These are phyloP conservation scores for Plasmopara halstedii DNA, from an alignment of 352 stramenopile genomes.

Conservation along the genomic window DNA sequence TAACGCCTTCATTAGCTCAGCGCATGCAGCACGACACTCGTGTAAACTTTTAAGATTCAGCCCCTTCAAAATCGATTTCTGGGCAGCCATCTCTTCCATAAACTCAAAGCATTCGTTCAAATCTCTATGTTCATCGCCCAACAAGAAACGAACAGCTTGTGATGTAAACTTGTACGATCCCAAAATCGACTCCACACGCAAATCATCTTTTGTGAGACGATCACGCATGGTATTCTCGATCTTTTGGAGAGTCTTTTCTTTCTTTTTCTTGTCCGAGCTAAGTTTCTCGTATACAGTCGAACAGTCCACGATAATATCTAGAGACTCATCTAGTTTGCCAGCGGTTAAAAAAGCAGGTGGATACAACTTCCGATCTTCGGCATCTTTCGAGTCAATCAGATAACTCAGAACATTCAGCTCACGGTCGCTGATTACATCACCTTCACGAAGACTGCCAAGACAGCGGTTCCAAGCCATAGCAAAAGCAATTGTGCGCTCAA, in stretches of 20 bases:
- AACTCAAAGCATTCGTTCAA: constrained; percentile 81
- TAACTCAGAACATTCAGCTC: constrained; percentile 84
- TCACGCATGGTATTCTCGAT: constrained; percentile 82
- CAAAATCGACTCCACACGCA: constrained; percentile 73
- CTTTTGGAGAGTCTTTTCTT: constrained; percentile 82
- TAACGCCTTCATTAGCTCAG: constrained; percentile 82
- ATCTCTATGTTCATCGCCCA: constrained; percentile 80
- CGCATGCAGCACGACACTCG: constrained; percentile 51
- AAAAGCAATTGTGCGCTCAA: constrained; percentile 81
- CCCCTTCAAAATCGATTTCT: constrained; percentile 72
- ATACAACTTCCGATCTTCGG: constrained; percentile 69
- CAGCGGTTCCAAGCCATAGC: constrained; percentile 85
- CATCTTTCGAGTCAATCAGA: constrained; percentile 75
- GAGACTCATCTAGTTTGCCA: constrained; percentile 80
- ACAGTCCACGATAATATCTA: constrained; percentile 82
- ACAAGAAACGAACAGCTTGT: constrained; percentile 65
- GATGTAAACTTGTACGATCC: constrained; percentile 86
- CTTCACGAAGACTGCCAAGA: constrained; percentile 63
- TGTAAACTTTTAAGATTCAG: constrained; percentile 78
- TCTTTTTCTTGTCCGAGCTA: constrained; percentile 84
- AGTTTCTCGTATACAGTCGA: constrained; percentile 75
- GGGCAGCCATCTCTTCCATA: constrained; percentile 73
- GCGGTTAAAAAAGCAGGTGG: constrained; percentile 80
- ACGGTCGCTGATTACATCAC: constrained; percentile 77
- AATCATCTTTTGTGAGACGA: constrained; percentile 75